phyloP scores from a whole-genome alignment of 257 asterid species.

The Jacaranda copaia region DNA sequence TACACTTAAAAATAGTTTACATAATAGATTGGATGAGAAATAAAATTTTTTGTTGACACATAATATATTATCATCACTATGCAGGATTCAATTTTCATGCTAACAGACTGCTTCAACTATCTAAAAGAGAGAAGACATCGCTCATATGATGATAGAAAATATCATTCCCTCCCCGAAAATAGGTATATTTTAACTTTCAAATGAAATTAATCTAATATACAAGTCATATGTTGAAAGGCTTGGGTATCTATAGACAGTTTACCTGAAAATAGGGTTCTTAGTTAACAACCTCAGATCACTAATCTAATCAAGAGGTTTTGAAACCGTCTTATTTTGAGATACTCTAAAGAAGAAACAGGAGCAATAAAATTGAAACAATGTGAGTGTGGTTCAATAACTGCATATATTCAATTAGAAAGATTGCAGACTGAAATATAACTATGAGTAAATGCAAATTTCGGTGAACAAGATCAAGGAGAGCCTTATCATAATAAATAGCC shows the following conservation, averaged over 20 bases:
- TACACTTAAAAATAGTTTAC: not conserved
- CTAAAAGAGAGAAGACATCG: not conserved
- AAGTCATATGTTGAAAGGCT: not conserved
- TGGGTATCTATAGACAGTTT: not conserved
- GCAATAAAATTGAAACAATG: not conserved
- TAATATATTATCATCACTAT: not conserved
- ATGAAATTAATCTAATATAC: not conserved
- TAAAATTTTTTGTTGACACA: no score
- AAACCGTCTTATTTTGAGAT: not conserved
- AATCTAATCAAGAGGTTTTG: not conserved
- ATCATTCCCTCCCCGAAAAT: not conserved
- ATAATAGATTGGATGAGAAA: not conserved
- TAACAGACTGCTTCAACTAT: not conserved
- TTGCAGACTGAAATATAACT: not conserved
- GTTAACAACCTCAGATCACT: not conserved
- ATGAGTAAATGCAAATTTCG: not conserved
- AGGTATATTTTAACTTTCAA: not conserved
- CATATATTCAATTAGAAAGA: not conserved
- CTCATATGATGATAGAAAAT: not conserved
- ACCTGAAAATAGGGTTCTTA: not conserved
- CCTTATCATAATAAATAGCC: not conserved
- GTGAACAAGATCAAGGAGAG: not conserved
- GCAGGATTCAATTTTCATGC: not conserved
- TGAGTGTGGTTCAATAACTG: not conserved
- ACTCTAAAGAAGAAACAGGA: not conserved